A percentile compares a stretch with the other conserved stretches of the same genome.
Evolutionary conservation across 164 flowering plant species (phyloP).

Genomic region (Vitis cinerea): DNA sequence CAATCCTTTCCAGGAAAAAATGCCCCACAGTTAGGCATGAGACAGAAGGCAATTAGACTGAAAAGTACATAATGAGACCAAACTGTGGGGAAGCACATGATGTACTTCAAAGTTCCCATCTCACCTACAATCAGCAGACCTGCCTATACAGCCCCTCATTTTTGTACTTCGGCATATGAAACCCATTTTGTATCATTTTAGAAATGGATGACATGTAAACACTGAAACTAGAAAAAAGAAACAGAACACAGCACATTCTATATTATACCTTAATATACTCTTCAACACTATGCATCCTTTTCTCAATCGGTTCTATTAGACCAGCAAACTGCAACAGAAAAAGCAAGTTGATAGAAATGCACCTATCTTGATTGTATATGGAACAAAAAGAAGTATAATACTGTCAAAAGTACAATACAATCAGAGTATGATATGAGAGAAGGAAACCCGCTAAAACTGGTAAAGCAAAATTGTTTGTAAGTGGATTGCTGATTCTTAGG

Average conservation of each 20-base stretch:
- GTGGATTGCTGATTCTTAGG: neutral
- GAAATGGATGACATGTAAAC: conserved; percentile 4
- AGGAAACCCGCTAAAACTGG: neutral
- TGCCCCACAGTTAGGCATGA: neutral
- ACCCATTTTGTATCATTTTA: neutral
- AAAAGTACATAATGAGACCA: neutral
- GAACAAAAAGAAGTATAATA: neutral
- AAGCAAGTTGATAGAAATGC: neutral
- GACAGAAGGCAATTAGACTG: neutral
- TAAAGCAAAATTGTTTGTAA: neutral
- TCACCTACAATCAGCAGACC: neutral
- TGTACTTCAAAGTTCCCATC: neutral
- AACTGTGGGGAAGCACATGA: neutral
- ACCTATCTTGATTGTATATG: neutral
- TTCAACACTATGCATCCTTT: conserved; percentile 67
- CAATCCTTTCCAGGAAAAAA: neutral
- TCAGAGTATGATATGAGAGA: neutral
- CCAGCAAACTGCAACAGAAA: conserved; percentile 55
- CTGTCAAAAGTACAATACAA: no score
- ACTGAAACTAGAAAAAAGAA: neutral
- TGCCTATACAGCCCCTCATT: neutral
- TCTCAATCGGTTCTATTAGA: conserved; percentile 73
- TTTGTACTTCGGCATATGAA: neutral
- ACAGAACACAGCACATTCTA: neutral
- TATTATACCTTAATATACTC: conserved; percentile 68